Percentiles rank a stretch among this genome's conserved stretches.
Conservation (phyloP, 2,329 filamentous ascomycete species). For the Pestalotiopsis sp. region DNA sequence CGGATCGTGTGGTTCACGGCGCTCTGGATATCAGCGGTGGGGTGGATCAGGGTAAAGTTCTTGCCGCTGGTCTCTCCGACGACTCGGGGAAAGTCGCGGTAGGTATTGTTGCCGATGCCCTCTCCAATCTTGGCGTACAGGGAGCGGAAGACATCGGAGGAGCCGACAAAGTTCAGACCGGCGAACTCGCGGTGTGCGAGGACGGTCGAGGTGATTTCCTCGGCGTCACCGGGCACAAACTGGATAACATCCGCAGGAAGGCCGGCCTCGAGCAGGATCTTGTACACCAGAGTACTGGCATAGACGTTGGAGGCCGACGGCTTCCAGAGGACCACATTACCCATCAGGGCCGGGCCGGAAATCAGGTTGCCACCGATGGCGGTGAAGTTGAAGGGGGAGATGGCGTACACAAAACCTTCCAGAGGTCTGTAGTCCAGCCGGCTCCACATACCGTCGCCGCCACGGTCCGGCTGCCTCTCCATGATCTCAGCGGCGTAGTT, state of each 20-base stretch:
- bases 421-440: slow-evolving; percentile 87
- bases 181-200: slow-evolving; percentile 80
- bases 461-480: slow-evolving; percentile 79
- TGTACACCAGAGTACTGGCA: slow-evolving; percentile 88
- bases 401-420: slow-evolving; percentile 93
- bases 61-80: slow-evolving; percentile 91
- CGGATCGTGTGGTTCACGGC: slow-evolving; percentile 81
- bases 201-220: slow-evolving; percentile 76
- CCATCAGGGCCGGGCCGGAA: slow-evolving; percentile 80
- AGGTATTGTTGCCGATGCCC: slow-evolving; percentile 78
- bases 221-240: slow-evolving; percentile 87
- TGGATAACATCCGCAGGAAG: slow-evolving; percentile 89
- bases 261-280: slow-evolving; percentile 88
- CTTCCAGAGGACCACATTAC: slow-evolving; percentile 97
- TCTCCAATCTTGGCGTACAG: slow-evolving; percentile 84
- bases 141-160: slow-evolving; percentile 85
- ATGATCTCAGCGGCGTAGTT: slow-evolving; percentile 92
- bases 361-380: slow-evolving; percentile 89
- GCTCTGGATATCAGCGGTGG: slow-evolving; percentile 74
- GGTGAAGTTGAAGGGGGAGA: slow-evolving; percentile 96
- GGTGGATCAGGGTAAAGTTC: slow-evolving; percentile 87
- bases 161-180: slow-evolving; percentile 93
- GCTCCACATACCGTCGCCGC: slow-evolving; percentile 87
- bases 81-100: slow-evolving; percentile 82
- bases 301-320: slow-evolving; percentile 86